Evolutionary conservation across 1,139 yeast species (phyloP), one percentile per base, ranked within the genome.

Genomic region (Candida albicans): DNA sequence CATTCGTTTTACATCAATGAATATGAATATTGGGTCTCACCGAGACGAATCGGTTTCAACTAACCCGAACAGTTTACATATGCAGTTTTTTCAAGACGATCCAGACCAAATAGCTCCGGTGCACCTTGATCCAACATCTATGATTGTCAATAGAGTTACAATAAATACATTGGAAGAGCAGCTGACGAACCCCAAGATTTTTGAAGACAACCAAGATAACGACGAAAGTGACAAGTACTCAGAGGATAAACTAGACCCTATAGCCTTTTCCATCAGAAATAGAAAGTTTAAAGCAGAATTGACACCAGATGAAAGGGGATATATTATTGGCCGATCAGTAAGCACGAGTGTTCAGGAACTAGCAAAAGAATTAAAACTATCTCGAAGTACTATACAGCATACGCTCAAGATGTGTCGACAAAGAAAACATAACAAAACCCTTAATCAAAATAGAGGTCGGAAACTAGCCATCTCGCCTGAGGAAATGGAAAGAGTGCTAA

Each of bases 271-370:
- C 8, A 37, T 37, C 8, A 26, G 40, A 32, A 37, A 37, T 15
- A 27, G 40, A 2, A 37, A 37, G 13, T 32, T 37, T 25, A 37
- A 37, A 15, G 5, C 35, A 11, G 40, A 37, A 12, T 37, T 37
- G 14, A 31, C 40, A 4, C 40, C 40, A 3, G 40, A 37, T 37
- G 40, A 37, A 15, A 33, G 40, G 5, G 40, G 40, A 10, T 37
- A 37, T 24, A 37, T 37, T 18, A 37, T 37, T 37, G 40, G 40
- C 13, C 12, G 40, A 37, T 32, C 35, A 4, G 40, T 37, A 5
- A 32, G 40, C 15, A 37, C 40, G 1, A 32, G 40, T 32, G 14
- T 37, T 31, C 40, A 37, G n/a, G 40, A 37, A 12, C 40, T 37
- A 31, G 13, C 40, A 7, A 37, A 32, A 14, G 40, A 37, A 31